These are phyloP conservation scores for Volvox africanus DNA, from an alignment of 139 green algal genomes.

Conservation along the genomic window DNA sequence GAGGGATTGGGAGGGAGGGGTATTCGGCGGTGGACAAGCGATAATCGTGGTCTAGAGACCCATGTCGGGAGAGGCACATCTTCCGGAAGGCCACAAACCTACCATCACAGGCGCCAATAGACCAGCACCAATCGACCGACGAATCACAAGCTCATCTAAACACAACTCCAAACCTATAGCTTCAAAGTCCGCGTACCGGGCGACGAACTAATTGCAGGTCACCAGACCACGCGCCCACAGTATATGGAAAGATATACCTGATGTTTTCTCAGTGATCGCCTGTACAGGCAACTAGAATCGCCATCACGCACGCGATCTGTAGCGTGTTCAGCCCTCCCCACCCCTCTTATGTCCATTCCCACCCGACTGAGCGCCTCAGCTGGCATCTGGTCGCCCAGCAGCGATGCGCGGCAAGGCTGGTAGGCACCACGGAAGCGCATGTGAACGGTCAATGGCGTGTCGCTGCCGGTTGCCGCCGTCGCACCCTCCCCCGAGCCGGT, in stretches of 20 bases:
- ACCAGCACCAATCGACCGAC: not conserved
- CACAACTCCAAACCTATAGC: not conserved
- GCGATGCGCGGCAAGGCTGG: slow-evolving; percentile 10
- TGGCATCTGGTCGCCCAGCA: slow-evolving; percentile 40
- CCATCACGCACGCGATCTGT: too few species aligned
- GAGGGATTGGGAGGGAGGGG: not conserved
- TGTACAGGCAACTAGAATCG: too few species aligned
- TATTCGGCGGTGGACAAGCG: not conserved
- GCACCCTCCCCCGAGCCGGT: not conserved
- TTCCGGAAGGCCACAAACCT: not conserved
- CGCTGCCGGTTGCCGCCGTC: not conserved
- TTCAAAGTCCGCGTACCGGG: not conserved
- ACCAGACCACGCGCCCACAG: not conserved
- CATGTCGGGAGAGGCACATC: too few species aligned
- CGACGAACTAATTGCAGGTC: not conserved
- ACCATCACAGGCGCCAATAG: not conserved
- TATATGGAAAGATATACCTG: not conserved
- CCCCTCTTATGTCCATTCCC: too few species aligned
- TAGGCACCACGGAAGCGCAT: slow-evolving; percentile 20
- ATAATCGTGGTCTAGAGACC: too few species aligned
- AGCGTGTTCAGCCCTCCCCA: too few species aligned
- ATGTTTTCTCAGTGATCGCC: too few species aligned
- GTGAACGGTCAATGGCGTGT: not conserved
- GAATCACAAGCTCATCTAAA: not conserved
- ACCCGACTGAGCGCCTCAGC: slow-evolving; percentile 30